Percentiles rank a stretch among this genome's conserved stretches.
These are phyloP conservation scores for Saprolegnia parasitica DNA, from an alignment of 352 stramenopile species.

Conservation along the genomic window DNA sequence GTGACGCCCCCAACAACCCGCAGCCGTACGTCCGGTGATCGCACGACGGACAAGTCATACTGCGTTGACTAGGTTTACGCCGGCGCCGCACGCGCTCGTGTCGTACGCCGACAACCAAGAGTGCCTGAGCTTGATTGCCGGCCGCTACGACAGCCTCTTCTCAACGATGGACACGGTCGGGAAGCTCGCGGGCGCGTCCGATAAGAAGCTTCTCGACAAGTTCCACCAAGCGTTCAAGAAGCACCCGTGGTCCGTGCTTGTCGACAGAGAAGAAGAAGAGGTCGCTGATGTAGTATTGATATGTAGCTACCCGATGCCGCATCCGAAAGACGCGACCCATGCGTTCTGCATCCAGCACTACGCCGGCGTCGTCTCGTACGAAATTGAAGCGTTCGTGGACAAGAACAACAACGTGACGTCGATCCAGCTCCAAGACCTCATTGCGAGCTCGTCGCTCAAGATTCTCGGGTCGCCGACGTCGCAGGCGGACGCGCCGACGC, in stretches of 20 bases:
- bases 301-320: conserved; percentile 64
- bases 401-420: conserved; percentile 39
- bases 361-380: conserved; percentile 36
- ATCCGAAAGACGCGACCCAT: conserved; percentile 70
- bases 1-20: conserved; percentile 4
- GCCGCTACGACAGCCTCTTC: conserved; percentile 41
- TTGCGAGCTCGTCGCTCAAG: conserved; percentile 13
- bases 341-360: conserved; percentile 37
- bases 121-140: conserved; percentile 29
- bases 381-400: conserved; percentile 38
- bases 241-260: conserved; percentile 27
- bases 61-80: neutral
- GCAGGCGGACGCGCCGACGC: conserved; percentile 38
- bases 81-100: conserved; percentile 22
- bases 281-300: too few species aligned
- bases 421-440: conserved; percentile 31
- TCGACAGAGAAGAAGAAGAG: too few species aligned
- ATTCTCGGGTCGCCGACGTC: conserved; percentile 38
- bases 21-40: too few species aligned
- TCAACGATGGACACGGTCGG: conserved; percentile 81
- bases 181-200: conserved; percentile 32
- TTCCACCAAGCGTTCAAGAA: conserved; percentile 35
- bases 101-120: conserved; percentile 31
- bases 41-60: too few species aligned
- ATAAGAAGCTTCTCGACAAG: conserved; percentile 31